Percentiles rank a stretch among this genome's conserved stretches.
Conservation (phyloP, 306 rosid genomes). For the Ormosia emarginata region DNA sequence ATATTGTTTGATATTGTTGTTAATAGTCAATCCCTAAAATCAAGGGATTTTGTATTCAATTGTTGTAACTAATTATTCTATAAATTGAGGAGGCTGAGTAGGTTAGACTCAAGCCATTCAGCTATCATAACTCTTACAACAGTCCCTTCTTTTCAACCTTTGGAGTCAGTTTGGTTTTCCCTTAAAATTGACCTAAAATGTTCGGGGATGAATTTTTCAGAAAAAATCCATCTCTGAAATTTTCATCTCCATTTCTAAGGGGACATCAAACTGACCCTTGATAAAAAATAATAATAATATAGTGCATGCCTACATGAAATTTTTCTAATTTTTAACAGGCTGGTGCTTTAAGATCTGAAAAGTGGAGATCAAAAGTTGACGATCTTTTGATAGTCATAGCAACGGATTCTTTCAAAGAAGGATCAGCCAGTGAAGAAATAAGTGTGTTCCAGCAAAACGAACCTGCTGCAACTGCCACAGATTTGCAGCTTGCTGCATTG, state of each 20-base stretch:
- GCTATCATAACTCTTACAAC: too few species aligned
- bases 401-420: constrained; percentile 49
- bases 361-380: constrained; percentile 64
- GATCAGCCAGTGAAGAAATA: constrained; percentile 41
- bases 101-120: too few species aligned
- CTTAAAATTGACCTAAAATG: not conserved
- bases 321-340: constrained; percentile 47
- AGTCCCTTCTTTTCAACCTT: not conserved
- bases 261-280: not conserved
- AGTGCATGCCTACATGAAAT: not conserved
- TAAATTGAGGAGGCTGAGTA: too few species aligned
- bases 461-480: constrained; percentile 36
- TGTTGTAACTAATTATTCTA: too few species aligned
- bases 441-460: constrained; percentile 41
- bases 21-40: too few species aligned
- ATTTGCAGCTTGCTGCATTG: constrained; percentile 77
- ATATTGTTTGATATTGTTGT: too few species aligned
- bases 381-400: constrained; percentile 54
- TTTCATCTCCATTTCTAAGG: not conserved
- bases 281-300: not conserved
- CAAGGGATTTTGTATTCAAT: too few species aligned
- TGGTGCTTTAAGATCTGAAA: constrained; percentile 59
- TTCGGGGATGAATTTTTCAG: not conserved
- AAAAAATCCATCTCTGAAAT: not conserved
- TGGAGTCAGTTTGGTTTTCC: not conserved